Evolutionary conservation across 176 grass and related monocot genomes (phyloP).

Genomic region (Olyra latifolia): DNA sequence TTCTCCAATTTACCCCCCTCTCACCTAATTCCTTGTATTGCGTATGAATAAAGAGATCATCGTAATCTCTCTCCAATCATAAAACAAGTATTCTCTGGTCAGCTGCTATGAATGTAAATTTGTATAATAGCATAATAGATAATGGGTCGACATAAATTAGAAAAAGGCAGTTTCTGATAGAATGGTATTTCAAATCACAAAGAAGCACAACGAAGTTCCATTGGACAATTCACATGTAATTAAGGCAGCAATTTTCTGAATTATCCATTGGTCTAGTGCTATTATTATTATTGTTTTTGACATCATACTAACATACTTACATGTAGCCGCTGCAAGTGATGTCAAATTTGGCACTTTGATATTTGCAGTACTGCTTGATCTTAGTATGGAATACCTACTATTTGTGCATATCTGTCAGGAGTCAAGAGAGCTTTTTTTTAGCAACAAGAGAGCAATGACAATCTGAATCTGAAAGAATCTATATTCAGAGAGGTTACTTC

Average conservation of each 20-base stretch:
- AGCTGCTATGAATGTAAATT: slow-evolving; percentile 32
- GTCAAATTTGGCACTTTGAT: slow-evolving; percentile 19
- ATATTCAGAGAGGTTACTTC: slow-evolving; percentile 83
- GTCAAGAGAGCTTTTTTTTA: too few relatives aligned
- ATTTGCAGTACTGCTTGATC: slow-evolving; percentile 3
- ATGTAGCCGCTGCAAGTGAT: slow-evolving; percentile 2
- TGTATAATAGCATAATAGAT: background rate
- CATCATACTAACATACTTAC: background rate
- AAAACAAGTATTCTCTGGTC: slow-evolving; percentile 12
- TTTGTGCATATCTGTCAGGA: slow-evolving; percentile 52
- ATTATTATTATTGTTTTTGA: slow-evolving; percentile 7
- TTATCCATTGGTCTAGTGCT: background rate
- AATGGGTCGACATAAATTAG: slow-evolving; percentile 1
- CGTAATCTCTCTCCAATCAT: slow-evolving; percentile 6
- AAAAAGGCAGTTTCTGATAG: slow-evolving; percentile 2
- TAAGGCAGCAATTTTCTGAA: background rate
- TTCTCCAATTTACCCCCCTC: background rate
- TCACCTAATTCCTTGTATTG: slow-evolving; percentile 22
- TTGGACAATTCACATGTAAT: slow-evolving; percentile 27
- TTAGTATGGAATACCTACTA: slow-evolving; percentile 27
- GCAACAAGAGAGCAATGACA: slow-evolving; percentile 45
- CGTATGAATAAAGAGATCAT: background rate
- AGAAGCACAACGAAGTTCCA: background rate
- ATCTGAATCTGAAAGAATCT: slow-evolving; percentile 71
- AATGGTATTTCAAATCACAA: slow-evolving; percentile 7